Conservation (phyloP, 2,329 filamentous ascomycete genomes). For the Penicillium paneum region DNA sequence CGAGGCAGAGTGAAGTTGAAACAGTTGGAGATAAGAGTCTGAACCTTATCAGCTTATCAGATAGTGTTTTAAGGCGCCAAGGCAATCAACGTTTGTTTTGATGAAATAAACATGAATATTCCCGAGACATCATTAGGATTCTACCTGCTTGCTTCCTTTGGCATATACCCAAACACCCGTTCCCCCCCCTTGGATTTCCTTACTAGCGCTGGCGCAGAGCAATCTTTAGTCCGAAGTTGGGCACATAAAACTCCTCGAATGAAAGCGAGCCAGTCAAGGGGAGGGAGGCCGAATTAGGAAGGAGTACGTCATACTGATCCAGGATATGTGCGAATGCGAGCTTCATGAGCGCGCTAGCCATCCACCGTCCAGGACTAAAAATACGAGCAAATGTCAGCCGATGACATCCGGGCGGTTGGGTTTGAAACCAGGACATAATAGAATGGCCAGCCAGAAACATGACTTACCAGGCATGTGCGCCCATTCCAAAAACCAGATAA, state of each 20-base stretch:
- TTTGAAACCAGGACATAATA: constrained; percentile 10
- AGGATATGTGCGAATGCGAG: constrained; percentile 18
- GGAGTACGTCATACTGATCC: constrained; percentile 13
- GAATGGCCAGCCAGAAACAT: neutral
- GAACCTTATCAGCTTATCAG: neutral
- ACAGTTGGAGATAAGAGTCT: neutral
- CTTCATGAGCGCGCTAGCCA: constrained; percentile 22
- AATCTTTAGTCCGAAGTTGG: constrained; percentile 25
- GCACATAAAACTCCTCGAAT: constrained; percentile 25
- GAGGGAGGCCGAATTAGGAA: constrained; percentile 5
- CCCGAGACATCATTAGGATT: neutral
- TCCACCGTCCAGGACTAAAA: constrained; percentile 23
- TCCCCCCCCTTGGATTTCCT: neutral
- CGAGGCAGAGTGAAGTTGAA: neutral
- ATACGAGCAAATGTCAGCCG: constrained; percentile 14
- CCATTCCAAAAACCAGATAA: constrained; percentile 25
- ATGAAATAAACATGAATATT: neutral
- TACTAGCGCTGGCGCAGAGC: constrained; percentile 35
- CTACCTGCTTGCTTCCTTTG: neutral
- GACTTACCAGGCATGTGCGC: constrained; percentile 21
- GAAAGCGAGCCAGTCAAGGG: constrained; percentile 19
- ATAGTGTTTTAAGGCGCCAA: neutral
- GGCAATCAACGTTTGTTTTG: neutral
- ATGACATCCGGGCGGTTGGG: constrained; percentile 4
- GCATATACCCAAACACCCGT: neutral